A percentile compares a stretch with the other conserved stretches of the same genome.
Evolutionary conservation across 129 eudicot genomes (phyloP).

Genomic region (Escallonia herrerae): DNA sequence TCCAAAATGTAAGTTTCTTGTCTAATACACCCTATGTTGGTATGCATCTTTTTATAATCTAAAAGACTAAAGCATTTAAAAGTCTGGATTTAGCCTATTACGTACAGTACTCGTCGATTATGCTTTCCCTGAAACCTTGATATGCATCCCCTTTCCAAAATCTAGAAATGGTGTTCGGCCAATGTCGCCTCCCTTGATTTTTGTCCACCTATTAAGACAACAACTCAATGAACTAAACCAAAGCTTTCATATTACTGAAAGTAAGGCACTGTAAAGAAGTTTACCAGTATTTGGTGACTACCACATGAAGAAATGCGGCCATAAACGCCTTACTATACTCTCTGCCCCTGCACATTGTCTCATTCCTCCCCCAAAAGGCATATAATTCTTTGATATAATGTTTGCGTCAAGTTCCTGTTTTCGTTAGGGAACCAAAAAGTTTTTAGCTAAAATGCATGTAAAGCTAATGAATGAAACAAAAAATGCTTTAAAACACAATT

Average conservation of each 20-base stretch:
- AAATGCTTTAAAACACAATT: no score
- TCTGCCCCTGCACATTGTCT: slow-evolving; percentile 23
- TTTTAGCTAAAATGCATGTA: no score
- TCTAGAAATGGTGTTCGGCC: slow-evolving; percentile 3
- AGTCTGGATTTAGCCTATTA: no score
- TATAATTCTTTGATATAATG: slow-evolving; percentile 7
- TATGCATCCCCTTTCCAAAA: slow-evolving; percentile 7
- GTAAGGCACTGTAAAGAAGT: not conserved
- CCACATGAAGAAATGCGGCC: slow-evolving; percentile 10
- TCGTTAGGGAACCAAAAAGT: no score
- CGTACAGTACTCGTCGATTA: not conserved
- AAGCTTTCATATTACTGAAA: no score
- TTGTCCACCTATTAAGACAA: slow-evolving; percentile 2
- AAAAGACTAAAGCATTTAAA: no score
- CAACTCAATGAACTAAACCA: no score
- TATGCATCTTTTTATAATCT: no score
- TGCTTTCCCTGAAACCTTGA: not conserved
- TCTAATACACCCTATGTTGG: no score
- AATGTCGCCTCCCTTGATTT: slow-evolving; percentile 5
- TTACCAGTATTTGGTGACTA: slow-evolving; percentile 15
- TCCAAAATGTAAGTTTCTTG: no score
- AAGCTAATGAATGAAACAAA: no score
- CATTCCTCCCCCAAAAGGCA: slow-evolving; percentile 16
- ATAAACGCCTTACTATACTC: slow-evolving; percentile 3
- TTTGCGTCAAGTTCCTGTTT: slow-evolving; percentile 3